Evolutionary conservation across 2,329 filamentous ascomycete species (phyloP).

Genomic region (Aspergillus sp.): DNA sequence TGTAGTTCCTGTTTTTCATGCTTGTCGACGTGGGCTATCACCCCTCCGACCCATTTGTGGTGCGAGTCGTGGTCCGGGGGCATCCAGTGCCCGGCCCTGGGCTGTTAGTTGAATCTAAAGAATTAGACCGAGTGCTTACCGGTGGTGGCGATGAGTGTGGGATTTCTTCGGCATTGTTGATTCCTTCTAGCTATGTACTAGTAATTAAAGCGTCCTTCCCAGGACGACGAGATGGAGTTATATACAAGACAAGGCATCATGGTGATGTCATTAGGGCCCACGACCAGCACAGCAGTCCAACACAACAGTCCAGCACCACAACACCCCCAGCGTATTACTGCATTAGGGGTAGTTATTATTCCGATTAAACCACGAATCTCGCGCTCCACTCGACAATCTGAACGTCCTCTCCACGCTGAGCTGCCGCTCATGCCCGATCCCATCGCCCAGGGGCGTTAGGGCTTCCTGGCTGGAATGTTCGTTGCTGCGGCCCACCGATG

Average conservation of each 20-base stretch:
- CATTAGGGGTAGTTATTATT: too few species aligned
- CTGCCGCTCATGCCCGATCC: too few species aligned
- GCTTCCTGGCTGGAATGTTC: too few species aligned
- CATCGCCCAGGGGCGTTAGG: too few species aligned
- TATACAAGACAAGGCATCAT: background rate
- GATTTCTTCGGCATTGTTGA: background rate
- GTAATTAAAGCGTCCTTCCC: too few species aligned
- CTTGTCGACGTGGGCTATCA: conserved; percentile 57
- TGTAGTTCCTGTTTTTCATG: conserved; percentile 49
- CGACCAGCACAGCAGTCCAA: too few species aligned
- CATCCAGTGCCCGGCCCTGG: conserved; percentile 60
- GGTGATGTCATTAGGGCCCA: background rate
- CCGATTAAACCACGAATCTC: too few species aligned
- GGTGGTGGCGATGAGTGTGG: background rate
- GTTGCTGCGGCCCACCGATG: too few species aligned
- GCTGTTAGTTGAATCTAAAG: background rate
- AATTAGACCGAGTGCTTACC: background rate
- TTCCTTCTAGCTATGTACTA: background rate
- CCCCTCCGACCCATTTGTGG: conserved; percentile 60
- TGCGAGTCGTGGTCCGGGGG: conserved; percentile 63
- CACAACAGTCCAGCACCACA: too few species aligned
- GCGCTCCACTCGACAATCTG: too few species aligned
- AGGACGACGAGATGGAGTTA: background rate
- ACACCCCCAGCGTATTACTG: too few species aligned
- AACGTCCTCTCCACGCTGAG: too few species aligned